These are phyloP conservation scores for Cordyceps farinosa DNA, from an alignment of 2,329 filamentous ascomycete genomes.

Conservation along the genomic window DNA sequence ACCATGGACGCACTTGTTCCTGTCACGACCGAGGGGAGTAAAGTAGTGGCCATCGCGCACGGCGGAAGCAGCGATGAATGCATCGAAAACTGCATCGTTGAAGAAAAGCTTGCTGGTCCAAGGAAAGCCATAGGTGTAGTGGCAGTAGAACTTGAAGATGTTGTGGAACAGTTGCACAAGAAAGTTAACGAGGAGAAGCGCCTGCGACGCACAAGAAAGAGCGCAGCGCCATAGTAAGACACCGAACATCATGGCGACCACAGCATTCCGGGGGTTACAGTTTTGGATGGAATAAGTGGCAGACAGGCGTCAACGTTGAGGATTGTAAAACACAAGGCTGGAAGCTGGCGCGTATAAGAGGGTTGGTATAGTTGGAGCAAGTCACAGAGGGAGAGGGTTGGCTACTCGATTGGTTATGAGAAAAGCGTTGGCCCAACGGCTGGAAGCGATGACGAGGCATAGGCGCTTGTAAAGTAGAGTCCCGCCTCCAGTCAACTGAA, in stretches of 20 bases:
- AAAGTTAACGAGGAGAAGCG: background rate
- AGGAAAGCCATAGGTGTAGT: background rate
- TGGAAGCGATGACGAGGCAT: background rate
- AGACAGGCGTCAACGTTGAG: background rate
- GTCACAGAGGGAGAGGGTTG: background rate
- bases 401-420: background rate
- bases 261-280: slow-evolving; percentile 3
- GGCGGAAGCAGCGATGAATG: background rate
- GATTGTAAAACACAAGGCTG: background rate
- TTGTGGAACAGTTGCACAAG: slow-evolving; percentile 5
- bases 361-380: background rate
- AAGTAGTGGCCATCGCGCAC: background rate
- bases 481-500: background rate
- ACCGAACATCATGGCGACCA: background rate
- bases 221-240: background rate
- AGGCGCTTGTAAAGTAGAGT: background rate
- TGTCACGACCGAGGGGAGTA: background rate
- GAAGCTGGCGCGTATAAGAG: slow-evolving; percentile 1
- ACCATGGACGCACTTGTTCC: background rate
- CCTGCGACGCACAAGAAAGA: background rate
- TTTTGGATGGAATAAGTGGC: background rate
- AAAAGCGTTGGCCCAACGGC: background rate
- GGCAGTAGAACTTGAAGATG: background rate
- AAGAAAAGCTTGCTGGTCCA: background rate
- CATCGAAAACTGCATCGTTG: background rate